Conservation (phyloP, 352 stramenopile genomes). For the Pythium aristosporum region DNA sequence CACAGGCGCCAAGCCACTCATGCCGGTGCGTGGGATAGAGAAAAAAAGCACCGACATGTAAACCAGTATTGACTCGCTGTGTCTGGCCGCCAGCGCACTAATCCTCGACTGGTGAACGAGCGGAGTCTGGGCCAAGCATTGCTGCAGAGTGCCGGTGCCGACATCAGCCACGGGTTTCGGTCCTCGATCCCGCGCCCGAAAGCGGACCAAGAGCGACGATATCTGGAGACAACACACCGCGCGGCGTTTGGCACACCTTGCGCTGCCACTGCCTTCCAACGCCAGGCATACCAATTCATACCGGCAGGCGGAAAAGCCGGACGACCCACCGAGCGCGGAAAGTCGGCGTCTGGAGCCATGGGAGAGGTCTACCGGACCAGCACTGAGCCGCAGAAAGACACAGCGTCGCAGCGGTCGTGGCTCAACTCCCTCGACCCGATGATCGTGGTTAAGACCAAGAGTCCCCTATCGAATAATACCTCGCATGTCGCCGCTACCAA, state of each 20-base stretch:
- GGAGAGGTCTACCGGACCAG: slow-evolving; percentile 61
- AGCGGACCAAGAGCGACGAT: slow-evolving; percentile 44
- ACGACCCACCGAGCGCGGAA: slow-evolving; percentile 50
- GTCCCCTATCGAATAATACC: slow-evolving; percentile 6
- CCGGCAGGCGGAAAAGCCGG: slow-evolving; percentile 49
- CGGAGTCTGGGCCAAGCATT: slow-evolving; percentile 57
- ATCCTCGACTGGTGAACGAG: slow-evolving; percentile 59
- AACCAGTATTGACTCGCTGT: background rate
- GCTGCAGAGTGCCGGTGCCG: slow-evolving; percentile 37
- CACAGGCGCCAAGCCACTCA: slow-evolving; percentile 31
- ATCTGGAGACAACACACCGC: slow-evolving; percentile 67
- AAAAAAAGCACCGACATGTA: background rate
- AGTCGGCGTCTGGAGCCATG: slow-evolving; percentile 58
- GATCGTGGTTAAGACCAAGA: slow-evolving; percentile 36
- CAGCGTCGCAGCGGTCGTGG: slow-evolving; percentile 69
- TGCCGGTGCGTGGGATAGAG: slow-evolving; percentile 29
- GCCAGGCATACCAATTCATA: slow-evolving; percentile 20
- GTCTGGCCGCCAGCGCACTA: slow-evolving; percentile 30
- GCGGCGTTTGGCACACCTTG: slow-evolving; percentile 44
- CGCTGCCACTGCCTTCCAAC: background rate
- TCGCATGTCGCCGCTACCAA: background rate
- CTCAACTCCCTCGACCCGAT: slow-evolving; percentile 76
- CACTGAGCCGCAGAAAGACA: slow-evolving; percentile 66
- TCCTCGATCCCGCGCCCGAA: slow-evolving; percentile 50
- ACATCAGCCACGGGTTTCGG: slow-evolving; percentile 51